These are phyloP conservation scores for Talaromyces proteolyticus DNA, from an alignment of 495 filamentous ascomycete species.

Conservation along the genomic window DNA sequence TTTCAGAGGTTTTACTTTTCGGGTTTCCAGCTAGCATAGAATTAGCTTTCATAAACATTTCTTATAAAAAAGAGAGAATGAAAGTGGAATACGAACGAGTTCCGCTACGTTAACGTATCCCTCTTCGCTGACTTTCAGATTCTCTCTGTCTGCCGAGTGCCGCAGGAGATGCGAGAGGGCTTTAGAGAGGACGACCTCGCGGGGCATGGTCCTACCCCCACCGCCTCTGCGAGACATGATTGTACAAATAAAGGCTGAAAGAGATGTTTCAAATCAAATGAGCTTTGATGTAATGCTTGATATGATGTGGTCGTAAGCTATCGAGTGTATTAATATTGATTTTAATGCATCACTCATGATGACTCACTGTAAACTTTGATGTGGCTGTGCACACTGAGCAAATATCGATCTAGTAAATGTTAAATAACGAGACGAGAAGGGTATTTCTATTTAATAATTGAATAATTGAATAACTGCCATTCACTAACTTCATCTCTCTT, in stretches of 20 bases:
- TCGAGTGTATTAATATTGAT: too few species aligned
- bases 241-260: background rate
- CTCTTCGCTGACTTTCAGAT: conserved; percentile 65
- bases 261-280: too few species aligned
- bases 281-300: too few species aligned
- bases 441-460: too few species aligned
- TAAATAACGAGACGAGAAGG: too few species aligned
- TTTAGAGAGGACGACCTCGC: conserved; percentile 71
- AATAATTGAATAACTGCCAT: too few species aligned
- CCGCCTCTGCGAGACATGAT: conserved; percentile 5
- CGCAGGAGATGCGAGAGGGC: conserved; percentile 73
- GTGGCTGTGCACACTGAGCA: too few species aligned
- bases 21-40: conserved; percentile 56
- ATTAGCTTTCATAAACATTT: background rate
- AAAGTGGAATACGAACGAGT: conserved; percentile 53
- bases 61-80: background rate
- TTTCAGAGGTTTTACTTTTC: conserved; percentile 59
- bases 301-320: too few species aligned
- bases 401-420: too few species aligned
- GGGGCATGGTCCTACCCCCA: background rate
- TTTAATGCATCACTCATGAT: too few species aligned
- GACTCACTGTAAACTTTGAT: too few species aligned
- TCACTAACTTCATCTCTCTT: too few species aligned
- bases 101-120: conserved; percentile 76
- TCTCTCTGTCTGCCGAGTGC: conserved; percentile 76